These are phyloP conservation scores for Candida freyschussii DNA, from an alignment of 1,139 yeast species.

Conservation along the genomic window DNA sequence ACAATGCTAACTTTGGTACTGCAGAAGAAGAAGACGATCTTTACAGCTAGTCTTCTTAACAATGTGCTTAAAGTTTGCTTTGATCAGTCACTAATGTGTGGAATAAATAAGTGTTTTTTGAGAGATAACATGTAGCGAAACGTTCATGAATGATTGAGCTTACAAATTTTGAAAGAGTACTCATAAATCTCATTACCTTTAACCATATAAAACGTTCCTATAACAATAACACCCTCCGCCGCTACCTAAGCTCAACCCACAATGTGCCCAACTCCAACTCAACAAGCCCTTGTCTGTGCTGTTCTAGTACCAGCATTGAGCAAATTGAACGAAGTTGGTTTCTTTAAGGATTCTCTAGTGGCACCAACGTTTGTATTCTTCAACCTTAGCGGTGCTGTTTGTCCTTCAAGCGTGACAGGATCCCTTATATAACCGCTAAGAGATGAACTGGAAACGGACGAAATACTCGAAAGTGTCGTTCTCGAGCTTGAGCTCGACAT, in stretches of 20 bases:
- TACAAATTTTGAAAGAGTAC: no score
- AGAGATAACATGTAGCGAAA: no score
- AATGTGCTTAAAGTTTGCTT: no score
- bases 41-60: conserved; percentile 52
- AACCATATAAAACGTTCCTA: no score
- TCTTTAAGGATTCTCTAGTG: conserved; percentile 8
- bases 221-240: no score
- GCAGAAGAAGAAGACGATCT: conserved; percentile 94
- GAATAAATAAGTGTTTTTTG: no score
- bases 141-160: no score
- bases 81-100: no score
- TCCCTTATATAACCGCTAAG: conserved; percentile 6
- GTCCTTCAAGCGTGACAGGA: conserved; percentile 6
- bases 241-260: no score
- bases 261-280: not conserved
- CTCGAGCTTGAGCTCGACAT: conserved; percentile 28
- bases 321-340: conserved; percentile 17
- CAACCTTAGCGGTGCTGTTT: conserved; percentile 16
- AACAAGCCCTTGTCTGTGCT: not conserved
- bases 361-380: conserved; percentile 15
- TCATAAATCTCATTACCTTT: no score
- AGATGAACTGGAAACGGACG: conserved; percentile 13
- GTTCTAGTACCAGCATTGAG: conserved; percentile 13
- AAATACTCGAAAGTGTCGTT: conserved; percentile 21
- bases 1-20: conserved; percentile 51